Base-by-base conservation (phyloP, 148 eudicot species). In the Silene uniflora region DNA sequence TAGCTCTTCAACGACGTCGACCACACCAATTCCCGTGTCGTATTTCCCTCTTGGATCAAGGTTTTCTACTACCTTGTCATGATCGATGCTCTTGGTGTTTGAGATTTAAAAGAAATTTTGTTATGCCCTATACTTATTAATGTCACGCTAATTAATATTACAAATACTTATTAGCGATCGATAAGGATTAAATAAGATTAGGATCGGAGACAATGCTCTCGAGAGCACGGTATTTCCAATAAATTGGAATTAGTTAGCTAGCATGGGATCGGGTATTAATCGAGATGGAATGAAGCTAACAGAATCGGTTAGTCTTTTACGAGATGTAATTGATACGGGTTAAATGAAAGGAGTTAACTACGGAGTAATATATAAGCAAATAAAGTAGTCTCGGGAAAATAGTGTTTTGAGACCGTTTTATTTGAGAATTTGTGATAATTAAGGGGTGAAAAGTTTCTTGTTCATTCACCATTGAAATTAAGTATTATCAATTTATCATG, bases 31-130 rank as follows among this genome's bases (percentile, higher is more conserved):
- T 42, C 68, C 66, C 5, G 68, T 79, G 16, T 73, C 81, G 1
- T 73, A 79, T 59, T 79, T 79, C 22, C 81, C 77, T 9, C 68
- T 79, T 25, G 81, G 77, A 67, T 22, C 81, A 25, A 73, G 73
- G 46, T 79, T 79, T 27, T 67, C 81, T 67, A 66, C 54, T 13
- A 24, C 5, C 35, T 32, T 78, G 32, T 39, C 44, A 7, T 78
- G 77, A 32, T 32, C 32, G 35, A 78, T 19, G 0, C 7, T 39
- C 0, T 56, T 13, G 60, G 19, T 1, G 39, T 7, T 0, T 49
- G 55, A 7, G 55, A 49, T 10, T 10, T 49, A 17, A 17, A 52
- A 13, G 56, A 1, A 39, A 39, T 39, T 39, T 39, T 39, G 44
- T 39, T 39, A 39, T 39, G 1, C 10, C 44, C 44, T 39, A 39